Evolutionary conservation across 352 stramenopile genomes (phyloP).

Genomic region (Pythium guiyangense): DNA sequence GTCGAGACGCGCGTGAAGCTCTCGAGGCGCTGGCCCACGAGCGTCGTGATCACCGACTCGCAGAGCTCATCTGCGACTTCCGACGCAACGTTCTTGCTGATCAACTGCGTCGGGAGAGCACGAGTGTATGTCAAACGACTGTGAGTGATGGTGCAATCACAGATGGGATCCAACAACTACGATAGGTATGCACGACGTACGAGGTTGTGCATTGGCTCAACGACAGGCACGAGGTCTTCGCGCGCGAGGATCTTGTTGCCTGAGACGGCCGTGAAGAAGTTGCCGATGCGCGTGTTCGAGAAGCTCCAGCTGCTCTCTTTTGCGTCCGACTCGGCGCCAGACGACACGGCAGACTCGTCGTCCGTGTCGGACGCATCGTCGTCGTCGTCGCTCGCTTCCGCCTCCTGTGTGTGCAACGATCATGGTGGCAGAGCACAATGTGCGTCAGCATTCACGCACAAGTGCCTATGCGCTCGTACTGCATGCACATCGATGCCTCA

Average conservation of each 20-base stretch:
- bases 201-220: conserved; percentile 93
- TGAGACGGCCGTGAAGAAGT: conserved; percentile 80
- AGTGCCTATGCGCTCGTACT: neutral
- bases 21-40: conserved; percentile 94
- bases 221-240: conserved; percentile 90
- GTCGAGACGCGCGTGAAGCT: conserved; percentile 91
- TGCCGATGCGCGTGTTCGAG: conserved; percentile 70
- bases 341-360: conserved; percentile 62
- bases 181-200: conserved; percentile 22
- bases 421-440: too few species aligned
- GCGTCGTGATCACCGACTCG: conserved; percentile 90
- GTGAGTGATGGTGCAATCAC: neutral
- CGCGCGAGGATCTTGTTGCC: conserved; percentile 92
- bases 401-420: conserved; percentile 28
- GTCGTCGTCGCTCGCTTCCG: conserved; percentile 67
- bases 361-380: conserved; percentile 64
- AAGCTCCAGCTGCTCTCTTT: conserved; percentile 72
- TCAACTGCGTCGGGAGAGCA: conserved; percentile 52
- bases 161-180: neutral
- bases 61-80: conserved; percentile 95
- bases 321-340: conserved; percentile 62
- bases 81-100: conserved; percentile 96
- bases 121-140: neutral
- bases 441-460: too few species aligned
- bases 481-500: neutral